phyloP scores from a whole-genome alignment of 352 stramenopile genomes.

The Phytopythium ostracodes region DNA sequence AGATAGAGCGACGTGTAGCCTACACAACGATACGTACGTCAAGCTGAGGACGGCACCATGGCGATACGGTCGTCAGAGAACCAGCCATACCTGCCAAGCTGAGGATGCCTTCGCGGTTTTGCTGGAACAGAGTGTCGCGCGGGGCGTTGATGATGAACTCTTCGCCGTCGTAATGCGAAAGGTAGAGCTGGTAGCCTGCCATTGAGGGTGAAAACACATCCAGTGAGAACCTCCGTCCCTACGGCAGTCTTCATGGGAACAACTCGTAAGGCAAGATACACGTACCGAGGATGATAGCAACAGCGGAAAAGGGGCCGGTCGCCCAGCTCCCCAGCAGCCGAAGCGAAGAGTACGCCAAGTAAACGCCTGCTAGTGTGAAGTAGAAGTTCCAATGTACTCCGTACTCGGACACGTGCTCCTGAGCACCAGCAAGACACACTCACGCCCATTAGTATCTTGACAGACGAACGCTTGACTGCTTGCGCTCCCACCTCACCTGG shows the following conservation, averaged over 20 bases:
- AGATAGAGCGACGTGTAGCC: conserved; percentile 93
- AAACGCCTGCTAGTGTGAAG: conserved; percentile 92
- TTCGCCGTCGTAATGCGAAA: conserved; percentile 66
- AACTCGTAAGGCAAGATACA: neutral
- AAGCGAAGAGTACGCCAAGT: conserved; percentile 64
- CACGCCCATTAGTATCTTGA: neutral
- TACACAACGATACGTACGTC: conserved; percentile 9
- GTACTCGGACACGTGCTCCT: conserved; percentile 98
- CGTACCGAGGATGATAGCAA: conserved; percentile 39
- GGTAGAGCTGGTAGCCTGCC: conserved; percentile 79
- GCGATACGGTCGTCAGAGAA: neutral
- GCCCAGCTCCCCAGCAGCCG: conserved; percentile 42
- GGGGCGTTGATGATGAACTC: conserved; percentile 74
- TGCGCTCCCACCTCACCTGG: no score
- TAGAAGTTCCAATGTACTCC: conserved; percentile 99
- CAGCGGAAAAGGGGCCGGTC: conserved; percentile 34
- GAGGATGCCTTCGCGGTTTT: conserved; percentile 96
- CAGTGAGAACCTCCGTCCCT: conserved; percentile 9
- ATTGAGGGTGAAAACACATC: neutral
- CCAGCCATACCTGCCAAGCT: conserved; percentile 71
- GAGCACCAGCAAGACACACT: neutral
- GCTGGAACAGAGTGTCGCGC: conserved; percentile 76
- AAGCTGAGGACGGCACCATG: neutral
- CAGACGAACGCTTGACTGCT: no score
- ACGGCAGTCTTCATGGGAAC: conserved; percentile 2